phyloP scores from a whole-genome alignment of 2,329 filamentous ascomycete genomes.

The Claviceps fusiformis region DNA sequence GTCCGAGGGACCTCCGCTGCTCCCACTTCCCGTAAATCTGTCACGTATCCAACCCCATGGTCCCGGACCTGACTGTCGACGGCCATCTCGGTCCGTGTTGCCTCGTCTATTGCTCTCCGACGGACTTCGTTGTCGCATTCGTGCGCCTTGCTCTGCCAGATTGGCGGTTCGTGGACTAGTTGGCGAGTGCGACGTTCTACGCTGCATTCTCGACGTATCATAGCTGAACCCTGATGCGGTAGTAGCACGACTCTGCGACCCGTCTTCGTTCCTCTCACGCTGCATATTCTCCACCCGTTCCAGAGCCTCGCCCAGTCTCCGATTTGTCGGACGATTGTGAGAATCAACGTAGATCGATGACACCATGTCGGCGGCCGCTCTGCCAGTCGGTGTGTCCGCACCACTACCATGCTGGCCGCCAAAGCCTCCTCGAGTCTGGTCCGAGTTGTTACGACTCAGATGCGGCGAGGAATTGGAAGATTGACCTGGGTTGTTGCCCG shows the following conservation, averaged over 20 bases:
- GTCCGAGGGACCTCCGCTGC: constrained; percentile 14
- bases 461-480: neutral
- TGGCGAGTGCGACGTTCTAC: constrained; percentile 25
- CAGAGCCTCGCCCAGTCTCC: constrained; percentile 17
- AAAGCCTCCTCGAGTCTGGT: neutral
- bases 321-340: constrained; percentile 16
- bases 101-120: constrained; percentile 21
- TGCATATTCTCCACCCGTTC: constrained; percentile 16
- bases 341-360: constrained; percentile 11
- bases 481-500: neutral
- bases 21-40: constrained; percentile 20
- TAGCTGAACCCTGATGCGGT: constrained; percentile 16
- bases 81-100: constrained; percentile 16
- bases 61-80: constrained; percentile 20
- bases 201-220: constrained; percentile 21
- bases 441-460: neutral
- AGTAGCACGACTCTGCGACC: constrained; percentile 11
- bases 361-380: constrained; percentile 8
- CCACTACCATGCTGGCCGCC: neutral
- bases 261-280: constrained; percentile 12
- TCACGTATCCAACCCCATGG: constrained; percentile 32
- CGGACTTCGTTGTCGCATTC: constrained; percentile 25
- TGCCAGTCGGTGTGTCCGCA: constrained; percentile 3
- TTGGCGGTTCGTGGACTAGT: constrained; percentile 19
- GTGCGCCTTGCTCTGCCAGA: constrained; percentile 17